Base-by-base conservation (phyloP, 352 stramenopile genomes). In the Saprolegnia parasitica region DNA sequence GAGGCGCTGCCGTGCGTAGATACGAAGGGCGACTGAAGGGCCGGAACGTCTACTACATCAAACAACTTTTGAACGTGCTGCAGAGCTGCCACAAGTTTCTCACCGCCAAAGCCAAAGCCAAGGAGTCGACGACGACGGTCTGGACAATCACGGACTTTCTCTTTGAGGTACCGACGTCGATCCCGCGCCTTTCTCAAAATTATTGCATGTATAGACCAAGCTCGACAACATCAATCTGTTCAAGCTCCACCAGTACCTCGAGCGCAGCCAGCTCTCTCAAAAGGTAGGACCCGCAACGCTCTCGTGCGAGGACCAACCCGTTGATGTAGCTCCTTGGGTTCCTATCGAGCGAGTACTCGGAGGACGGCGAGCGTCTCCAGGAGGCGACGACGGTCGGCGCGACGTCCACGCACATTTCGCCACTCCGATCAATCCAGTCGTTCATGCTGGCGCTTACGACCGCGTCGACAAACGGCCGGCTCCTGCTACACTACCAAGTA, bases 41-140 rank as follows among this genome's bases (percentile, higher is more conserved):
- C 45, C 90, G 85, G 55, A 96, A 96, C 68, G 67, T 74, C 15
- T 96, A 93, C 58, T 96, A 96, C 79, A 95, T 96, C 74, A 96
- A 96, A 42, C 88, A 96, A 54, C 68, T 96, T 16, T 73, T 96
- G 39, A 81, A 82, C 4, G 79, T 95, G 9, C 71, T 96, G 37
- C 85, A 93, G 66, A 73, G 74, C 4, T 71, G 95, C 24, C 83
- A 83, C 6, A 94, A 94, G 57, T 96, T 87, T 72, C 73, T 96
- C 72, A 89, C 86, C 45, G 40, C 57, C 23, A 67, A 55, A n/a
- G 52, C 52, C 52, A 60, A 60, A 24, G 11, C 20, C 20, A 72
- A 56, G 9, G 67, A 62, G 15, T 60, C 45, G 5, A 57, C 55
- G 18, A 20, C 21, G 1, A 37, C 21, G 4, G 92, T 96, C 76